Percentiles rank a stretch among this genome's conserved stretches.
These are phyloP conservation scores for Dactylellina haptotyla DNA, from an alignment of 2,329 filamentous ascomycete species.

Conservation along the genomic window DNA sequence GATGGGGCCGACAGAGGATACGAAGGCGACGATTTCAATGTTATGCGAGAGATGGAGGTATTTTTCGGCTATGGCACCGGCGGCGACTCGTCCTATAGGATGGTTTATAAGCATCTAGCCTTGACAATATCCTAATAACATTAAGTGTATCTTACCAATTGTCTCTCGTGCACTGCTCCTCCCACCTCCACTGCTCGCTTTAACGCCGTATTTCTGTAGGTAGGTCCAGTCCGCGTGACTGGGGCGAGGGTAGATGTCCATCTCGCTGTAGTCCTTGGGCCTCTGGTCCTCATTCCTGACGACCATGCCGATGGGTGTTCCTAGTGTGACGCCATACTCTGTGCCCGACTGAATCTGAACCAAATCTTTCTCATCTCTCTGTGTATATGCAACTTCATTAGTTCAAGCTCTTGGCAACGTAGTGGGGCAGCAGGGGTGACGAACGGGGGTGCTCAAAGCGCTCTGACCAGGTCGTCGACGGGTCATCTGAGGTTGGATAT, in stretches of 20 bases:
- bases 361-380: constrained; percentile 85
- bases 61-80: constrained; percentile 92
- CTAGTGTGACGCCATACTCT: constrained; percentile 87
- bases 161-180: constrained; percentile 93
- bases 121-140: not conserved
- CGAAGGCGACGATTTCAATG: constrained; percentile 91
- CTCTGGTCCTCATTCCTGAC: constrained; percentile 93
- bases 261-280: constrained; percentile 91
- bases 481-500: constrained; percentile 95
- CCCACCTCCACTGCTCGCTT: constrained; percentile 88
- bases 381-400: not conserved
- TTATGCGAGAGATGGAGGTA: constrained; percentile 83
- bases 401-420: not conserved
- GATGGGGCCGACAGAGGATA: constrained; percentile 81
- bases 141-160: constrained; percentile 70
- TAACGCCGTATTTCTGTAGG: constrained; percentile 94
- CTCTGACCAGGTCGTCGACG: constrained; percentile 89
- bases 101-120: not conserved
- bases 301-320: constrained; percentile 86
- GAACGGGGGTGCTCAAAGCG: constrained; percentile 80
- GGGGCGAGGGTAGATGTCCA: constrained; percentile 89
- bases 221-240: constrained; percentile 98
- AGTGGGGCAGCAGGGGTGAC: constrained; percentile 6
- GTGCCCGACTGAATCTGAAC: constrained; percentile 94
- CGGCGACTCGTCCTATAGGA: constrained; percentile 78